Evolutionary conservation across 2,329 filamentous ascomycete species (phyloP).

Genomic region (Colletotrichum sublineola): DNA sequence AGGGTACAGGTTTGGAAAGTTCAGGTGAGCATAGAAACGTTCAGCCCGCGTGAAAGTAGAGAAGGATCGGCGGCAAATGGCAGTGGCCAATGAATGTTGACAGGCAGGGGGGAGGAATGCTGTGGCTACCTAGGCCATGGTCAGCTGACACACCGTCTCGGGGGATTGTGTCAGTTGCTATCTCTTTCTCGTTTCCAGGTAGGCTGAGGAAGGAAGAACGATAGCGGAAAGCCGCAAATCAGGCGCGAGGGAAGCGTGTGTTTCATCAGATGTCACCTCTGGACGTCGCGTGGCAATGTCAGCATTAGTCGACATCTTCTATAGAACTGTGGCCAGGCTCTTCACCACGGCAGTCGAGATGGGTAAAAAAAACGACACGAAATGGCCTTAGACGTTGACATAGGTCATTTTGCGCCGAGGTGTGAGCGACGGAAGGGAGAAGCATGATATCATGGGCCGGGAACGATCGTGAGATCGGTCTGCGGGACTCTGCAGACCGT

Average conservation of each 20-base stretch:
- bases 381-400: neutral
- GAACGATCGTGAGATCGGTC: slow-evolving; percentile 15
- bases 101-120: slow-evolving; percentile 22
- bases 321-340: neutral
- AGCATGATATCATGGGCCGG: slow-evolving; percentile 18
- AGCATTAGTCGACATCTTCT: neutral
- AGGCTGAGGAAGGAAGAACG: slow-evolving; percentile 6
- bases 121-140: slow-evolving; percentile 22
- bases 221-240: slow-evolving; percentile 26
- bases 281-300: neutral
- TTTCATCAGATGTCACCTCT: neutral
- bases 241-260: neutral
- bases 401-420: neutral
- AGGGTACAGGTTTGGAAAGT: slow-evolving; percentile 5
- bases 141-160: slow-evolving; percentile 34
- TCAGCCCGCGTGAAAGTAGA: slow-evolving; percentile 4
- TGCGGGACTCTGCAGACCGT: slow-evolving; percentile 12
- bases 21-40: slow-evolving; percentile 29
- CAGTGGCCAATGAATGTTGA: slow-evolving; percentile 26
- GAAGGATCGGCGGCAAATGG: slow-evolving; percentile 32
- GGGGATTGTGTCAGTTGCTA: slow-evolving; percentile 9
- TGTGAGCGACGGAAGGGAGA: slow-evolving; percentile 8
- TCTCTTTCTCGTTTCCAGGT: neutral
- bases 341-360: neutral
- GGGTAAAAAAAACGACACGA: neutral